These are phyloP conservation scores for Sporothrix inflata DNA, from an alignment of 2,329 filamentous ascomycete genomes.

Conservation along the genomic window DNA sequence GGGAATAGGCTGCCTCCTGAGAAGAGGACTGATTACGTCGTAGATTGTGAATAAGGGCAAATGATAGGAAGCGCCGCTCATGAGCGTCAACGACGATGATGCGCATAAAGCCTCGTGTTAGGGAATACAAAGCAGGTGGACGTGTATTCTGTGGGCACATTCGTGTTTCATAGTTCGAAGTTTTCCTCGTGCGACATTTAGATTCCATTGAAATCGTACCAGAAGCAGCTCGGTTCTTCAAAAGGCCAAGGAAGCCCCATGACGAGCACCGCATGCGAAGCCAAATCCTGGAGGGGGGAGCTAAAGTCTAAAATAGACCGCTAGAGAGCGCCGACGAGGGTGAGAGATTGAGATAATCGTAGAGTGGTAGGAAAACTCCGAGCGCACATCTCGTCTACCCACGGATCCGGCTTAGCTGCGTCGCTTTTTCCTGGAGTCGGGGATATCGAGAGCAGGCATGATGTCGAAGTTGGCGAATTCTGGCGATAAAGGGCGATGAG, in stretches of 20 bases:
- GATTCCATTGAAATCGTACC: not conserved
- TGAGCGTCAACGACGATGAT: slow-evolving; percentile 5
- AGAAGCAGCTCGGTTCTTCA: not conserved
- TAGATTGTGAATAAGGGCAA: not conserved
- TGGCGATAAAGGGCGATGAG: not conserved
- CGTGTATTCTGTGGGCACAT: not conserved
- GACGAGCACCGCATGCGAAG: slow-evolving; percentile 20
- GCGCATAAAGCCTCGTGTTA: not conserved
- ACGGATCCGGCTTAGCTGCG: not conserved
- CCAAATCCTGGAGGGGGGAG: not conserved
- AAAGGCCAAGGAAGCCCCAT: slow-evolving; percentile 1
- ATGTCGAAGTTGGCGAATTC: not conserved
- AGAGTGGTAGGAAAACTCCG: not conserved
- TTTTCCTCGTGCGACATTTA: not conserved
- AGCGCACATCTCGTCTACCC: not conserved
- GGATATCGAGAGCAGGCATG: not conserved
- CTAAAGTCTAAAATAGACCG: not conserved
- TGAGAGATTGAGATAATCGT: not conserved
- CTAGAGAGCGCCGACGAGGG: not conserved
- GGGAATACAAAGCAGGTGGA: not conserved
- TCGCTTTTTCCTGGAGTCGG: no score
- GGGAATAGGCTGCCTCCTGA: not conserved
- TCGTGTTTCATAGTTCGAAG: not conserved
- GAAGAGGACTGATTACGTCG: not conserved
- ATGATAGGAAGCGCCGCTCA: not conserved